Percentiles rank a stretch among this genome's conserved stretches.
Conservation (phyloP, 2,329 filamentous ascomycete genomes). For the Xylariales sp. region DNA sequence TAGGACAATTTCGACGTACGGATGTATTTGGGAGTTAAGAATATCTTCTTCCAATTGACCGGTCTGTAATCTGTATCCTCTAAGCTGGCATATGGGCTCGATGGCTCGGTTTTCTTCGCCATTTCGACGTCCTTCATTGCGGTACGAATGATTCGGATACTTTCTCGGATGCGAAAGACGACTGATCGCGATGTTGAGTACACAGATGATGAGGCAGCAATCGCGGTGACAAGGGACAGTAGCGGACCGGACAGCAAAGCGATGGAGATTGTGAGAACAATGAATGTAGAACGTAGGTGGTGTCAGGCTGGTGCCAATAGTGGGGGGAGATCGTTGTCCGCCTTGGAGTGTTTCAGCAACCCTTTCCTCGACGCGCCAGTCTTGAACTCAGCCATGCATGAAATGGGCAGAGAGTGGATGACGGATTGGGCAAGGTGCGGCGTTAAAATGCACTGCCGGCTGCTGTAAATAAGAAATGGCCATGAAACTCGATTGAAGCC, state of each 20-base stretch:
- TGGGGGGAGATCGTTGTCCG: constrained; percentile 3
- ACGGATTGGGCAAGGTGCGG: background rate
- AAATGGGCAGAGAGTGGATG: no score
- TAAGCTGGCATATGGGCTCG: background rate
- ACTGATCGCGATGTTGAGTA: no score
- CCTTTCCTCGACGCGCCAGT: constrained; percentile 1
- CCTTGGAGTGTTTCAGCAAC: constrained; percentile 7
- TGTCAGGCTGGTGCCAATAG: no score
- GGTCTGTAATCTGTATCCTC: constrained; percentile 29
- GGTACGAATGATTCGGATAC: no score
- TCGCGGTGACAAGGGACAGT: no score
- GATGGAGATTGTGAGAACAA: background rate
- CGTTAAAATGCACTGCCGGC: no score
- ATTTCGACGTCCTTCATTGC: constrained; percentile 7
- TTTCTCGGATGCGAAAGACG: no score
- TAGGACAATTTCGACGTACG: constrained; percentile 14
- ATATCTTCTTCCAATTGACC: constrained; percentile 30
- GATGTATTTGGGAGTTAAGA: constrained; percentile 30
- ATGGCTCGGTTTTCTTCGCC: constrained; percentile 3
- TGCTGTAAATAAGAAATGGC: no score
- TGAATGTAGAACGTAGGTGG: background rate
- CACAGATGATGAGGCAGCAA: no score
- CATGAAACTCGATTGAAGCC: background rate
- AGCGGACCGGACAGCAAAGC: background rate
- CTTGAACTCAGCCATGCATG: constrained; percentile 7